Evolutionary conservation across 1,284 basidiomycete genomes (phyloP).

Genomic region (Retiboletus flavoniger): DNA sequence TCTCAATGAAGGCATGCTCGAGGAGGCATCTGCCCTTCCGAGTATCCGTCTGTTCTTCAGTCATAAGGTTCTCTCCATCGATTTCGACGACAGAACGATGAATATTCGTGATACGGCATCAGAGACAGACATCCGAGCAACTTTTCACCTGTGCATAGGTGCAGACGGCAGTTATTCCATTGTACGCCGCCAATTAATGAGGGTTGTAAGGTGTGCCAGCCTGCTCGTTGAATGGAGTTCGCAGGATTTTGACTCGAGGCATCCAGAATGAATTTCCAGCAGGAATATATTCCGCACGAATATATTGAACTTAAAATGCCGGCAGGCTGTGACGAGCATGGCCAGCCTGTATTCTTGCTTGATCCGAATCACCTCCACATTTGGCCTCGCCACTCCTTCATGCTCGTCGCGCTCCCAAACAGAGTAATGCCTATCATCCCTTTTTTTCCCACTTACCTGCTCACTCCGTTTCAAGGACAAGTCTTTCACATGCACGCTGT

Average conservation of each 20-base stretch:
- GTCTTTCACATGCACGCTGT: slow-evolving; percentile 89
- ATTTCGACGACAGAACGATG: slow-evolving; percentile 70
- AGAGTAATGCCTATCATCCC: slow-evolving; percentile 55
- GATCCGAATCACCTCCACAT: slow-evolving; percentile 97
- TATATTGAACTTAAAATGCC: slow-evolving; percentile 97
- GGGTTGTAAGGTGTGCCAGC: slow-evolving; percentile 70
- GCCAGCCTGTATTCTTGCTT: slow-evolving; percentile 71
- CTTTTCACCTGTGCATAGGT: slow-evolving; percentile 85
- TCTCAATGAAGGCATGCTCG: slow-evolving; percentile 83
- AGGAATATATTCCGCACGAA: slow-evolving; percentile 92
- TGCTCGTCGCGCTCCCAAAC: slow-evolving; percentile 98
- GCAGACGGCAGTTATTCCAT: slow-evolving; percentile 89
- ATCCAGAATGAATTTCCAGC: slow-evolving; percentile 86
- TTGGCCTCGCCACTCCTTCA: slow-evolving; percentile 98
- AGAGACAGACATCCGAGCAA: slow-evolving; percentile 44
- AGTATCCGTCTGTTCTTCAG: slow-evolving; percentile 75
- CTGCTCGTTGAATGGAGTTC: slow-evolving; percentile 7
- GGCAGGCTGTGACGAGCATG: slow-evolving; percentile 63
- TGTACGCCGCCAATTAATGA: slow-evolving; percentile 86
- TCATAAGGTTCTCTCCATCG: slow-evolving; percentile 71
- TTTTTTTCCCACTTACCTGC: slow-evolving; percentile 30
- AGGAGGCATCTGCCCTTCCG: slow-evolving; percentile 61
- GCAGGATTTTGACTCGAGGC: slow-evolving; percentile 19
- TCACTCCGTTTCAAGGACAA: slow-evolving; percentile 55
- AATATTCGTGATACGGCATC: slow-evolving; percentile 47